A percentile compares a stretch with the other conserved stretches of the same genome.
These are phyloP conservation scores for Pachysolen tannophilus DNA, from an alignment of 805 yeast species.

Conservation along the genomic window DNA sequence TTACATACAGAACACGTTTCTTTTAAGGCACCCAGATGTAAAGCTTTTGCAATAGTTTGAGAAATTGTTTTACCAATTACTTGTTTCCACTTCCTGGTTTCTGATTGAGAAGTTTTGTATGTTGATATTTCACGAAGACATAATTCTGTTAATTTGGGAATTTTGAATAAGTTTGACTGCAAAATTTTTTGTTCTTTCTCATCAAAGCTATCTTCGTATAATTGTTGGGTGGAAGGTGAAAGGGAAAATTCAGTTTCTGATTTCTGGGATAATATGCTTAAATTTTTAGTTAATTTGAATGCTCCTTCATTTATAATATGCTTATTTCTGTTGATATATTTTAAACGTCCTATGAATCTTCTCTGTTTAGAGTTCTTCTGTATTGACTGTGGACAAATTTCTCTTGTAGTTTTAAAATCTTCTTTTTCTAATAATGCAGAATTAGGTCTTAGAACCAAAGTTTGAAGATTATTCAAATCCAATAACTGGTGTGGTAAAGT, in stretches of 20 bases:
- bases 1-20: constrained; percentile 49
- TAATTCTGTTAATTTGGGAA: constrained; percentile 40
- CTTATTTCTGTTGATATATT: constrained; percentile 5
- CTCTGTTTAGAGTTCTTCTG: not conserved
- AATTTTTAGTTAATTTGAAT: constrained; percentile 19
- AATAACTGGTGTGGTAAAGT: constrained; percentile 47
- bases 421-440: constrained; percentile 25
- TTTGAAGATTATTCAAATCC: constrained; percentile 31
- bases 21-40: constrained; percentile 41
- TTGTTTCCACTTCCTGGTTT: constrained; percentile 45
- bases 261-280: constrained; percentile 19
- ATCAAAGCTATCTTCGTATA: constrained; percentile 13
- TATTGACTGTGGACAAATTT: constrained; percentile 13
- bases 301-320: constrained; percentile 11
- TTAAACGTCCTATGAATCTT: constrained; percentile 3
- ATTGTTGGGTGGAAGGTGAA: constrained; percentile 21
- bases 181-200: constrained; percentile 15
- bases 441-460: constrained; percentile 51
- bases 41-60: constrained; percentile 37
- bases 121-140: constrained; percentile 40
- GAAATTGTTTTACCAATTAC: constrained; percentile 38
- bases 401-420: constrained; percentile 8
- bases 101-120: constrained; percentile 47
- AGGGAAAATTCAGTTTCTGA: constrained; percentile 10
- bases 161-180: constrained; percentile 16